phyloP scores from a whole-genome alignment of 2,329 filamentous ascomycete genomes.

The Colletotrichum camelliae region DNA sequence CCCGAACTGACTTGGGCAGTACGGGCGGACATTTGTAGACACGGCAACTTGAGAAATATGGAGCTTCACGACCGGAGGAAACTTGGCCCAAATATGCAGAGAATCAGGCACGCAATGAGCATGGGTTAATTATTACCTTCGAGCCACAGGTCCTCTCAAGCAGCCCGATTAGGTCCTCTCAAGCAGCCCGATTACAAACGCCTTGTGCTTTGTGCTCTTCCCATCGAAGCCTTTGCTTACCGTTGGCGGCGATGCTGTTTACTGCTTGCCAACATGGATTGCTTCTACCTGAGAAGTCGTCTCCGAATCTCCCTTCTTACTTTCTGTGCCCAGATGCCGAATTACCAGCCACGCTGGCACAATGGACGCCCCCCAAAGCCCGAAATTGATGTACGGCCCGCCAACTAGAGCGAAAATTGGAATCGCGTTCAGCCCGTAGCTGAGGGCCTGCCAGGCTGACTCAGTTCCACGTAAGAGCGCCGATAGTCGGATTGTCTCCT shows the following conservation, averaged over 20 bases:
- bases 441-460: constrained; percentile 72
- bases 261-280: neutral
- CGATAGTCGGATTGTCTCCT: constrained; percentile 68
- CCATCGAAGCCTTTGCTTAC: neutral
- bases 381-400: constrained; percentile 71
- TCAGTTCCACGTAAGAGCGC: constrained; percentile 70
- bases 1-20: neutral
- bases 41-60: neutral
- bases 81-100: neutral
- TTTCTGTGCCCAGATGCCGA: neutral
- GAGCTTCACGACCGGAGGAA: neutral
- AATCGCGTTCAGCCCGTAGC: constrained; percentile 68
- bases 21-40: neutral
- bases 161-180: neutral
- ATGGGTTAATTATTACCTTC: neutral
- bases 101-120: neutral
- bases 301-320: neutral
- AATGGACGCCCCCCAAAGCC: constrained; percentile 65
- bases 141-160: neutral
- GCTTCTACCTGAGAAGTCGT: neutral
- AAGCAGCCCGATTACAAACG: neutral
- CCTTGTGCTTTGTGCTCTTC: neutral
- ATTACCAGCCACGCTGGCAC: constrained; percentile 67
- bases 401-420: constrained; percentile 66
- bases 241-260: neutral